Percentiles rank a stretch among this genome's conserved stretches.
Evolutionary conservation across 257 asterid genomes (phyloP).

Genomic region (Fraxinus pennsylvanica): DNA sequence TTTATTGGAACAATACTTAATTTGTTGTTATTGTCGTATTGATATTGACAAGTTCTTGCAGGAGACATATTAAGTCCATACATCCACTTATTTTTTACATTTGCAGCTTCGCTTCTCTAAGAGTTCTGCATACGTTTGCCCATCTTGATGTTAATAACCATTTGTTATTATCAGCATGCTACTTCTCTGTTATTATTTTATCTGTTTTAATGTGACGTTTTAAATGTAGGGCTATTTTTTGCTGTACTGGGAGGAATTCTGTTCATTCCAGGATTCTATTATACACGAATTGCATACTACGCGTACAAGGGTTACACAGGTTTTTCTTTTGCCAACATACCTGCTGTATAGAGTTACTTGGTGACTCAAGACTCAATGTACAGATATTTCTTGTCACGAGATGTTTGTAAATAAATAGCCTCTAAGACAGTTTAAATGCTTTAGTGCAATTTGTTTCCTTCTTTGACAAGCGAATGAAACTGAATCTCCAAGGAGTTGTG

Average conservation of each 20-base stretch:
- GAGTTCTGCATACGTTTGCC: background rate
- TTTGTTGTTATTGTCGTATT: background rate
- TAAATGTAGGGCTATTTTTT: constrained; percentile 69
- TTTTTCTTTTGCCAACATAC: constrained; percentile 89
- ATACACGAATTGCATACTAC: constrained; percentile 89
- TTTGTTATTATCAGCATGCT: background rate
- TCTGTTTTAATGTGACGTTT: constrained; percentile 12
- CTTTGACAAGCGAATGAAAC: background rate
- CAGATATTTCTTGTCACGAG: constrained; percentile 34
- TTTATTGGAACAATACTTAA: background rate
- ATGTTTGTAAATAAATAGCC: constrained; percentile 38
- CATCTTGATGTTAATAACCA: background rate
- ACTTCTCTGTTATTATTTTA: constrained; percentile 3
- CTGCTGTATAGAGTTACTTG: constrained; percentile 62
- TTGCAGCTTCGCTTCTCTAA: background rate
- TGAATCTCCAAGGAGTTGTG: background rate
- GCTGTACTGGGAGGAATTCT: constrained; percentile 81
- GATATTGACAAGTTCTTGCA: background rate
- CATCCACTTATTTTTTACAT: background rate
- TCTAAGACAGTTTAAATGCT: constrained; percentile 13
- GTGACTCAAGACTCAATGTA: constrained; percentile 45
- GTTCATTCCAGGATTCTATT: constrained; percentile 93
- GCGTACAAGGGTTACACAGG: constrained; percentile 98
- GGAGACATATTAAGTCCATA: background rate
- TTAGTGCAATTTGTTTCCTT: background rate